phyloP scores from a whole-genome alignment of 2,329 filamentous ascomycete genomes.

The Acarospora socialis region DNA sequence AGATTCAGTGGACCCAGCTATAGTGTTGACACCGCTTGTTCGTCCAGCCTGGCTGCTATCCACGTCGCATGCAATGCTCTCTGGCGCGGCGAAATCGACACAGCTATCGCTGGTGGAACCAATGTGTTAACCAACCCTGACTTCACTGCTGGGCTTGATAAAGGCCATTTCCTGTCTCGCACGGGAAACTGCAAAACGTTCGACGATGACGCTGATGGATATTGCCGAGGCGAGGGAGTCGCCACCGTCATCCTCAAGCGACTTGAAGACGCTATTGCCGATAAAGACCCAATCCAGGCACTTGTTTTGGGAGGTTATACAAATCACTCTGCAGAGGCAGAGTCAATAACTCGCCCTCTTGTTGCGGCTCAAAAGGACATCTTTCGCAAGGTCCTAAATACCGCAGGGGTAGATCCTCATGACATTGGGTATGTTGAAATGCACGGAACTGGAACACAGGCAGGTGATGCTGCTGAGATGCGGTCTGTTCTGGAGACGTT shows the following conservation, averaged over 20 bases:
- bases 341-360: constrained; percentile 30
- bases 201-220: constrained; percentile 33
- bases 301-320: neutral
- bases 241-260: constrained; percentile 14
- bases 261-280: constrained; percentile 10
- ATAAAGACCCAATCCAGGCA: constrained; percentile 13
- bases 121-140: constrained; percentile 48
- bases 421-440: constrained; percentile 27
- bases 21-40: constrained; percentile 56
- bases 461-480: constrained; percentile 20
- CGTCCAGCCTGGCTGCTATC: constrained; percentile 50
- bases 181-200: constrained; percentile 36
- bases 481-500: constrained; percentile 10
- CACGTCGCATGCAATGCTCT: constrained; percentile 51
- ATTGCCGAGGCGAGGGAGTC: constrained; percentile 15
- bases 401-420: constrained; percentile 23
- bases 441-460: constrained; percentile 29
- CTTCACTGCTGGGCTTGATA: constrained; percentile 22
- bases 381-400: constrained; percentile 24
- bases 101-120: constrained; percentile 56
- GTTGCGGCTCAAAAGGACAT: constrained; percentile 25
- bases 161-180: constrained; percentile 26
- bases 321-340: constrained; percentile 16
- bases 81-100: constrained; percentile 56
- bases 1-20: constrained; percentile 52